Base-by-base conservation (phyloP, 1,139 yeast genomes). In the Debaryomyces sp. region DNA sequence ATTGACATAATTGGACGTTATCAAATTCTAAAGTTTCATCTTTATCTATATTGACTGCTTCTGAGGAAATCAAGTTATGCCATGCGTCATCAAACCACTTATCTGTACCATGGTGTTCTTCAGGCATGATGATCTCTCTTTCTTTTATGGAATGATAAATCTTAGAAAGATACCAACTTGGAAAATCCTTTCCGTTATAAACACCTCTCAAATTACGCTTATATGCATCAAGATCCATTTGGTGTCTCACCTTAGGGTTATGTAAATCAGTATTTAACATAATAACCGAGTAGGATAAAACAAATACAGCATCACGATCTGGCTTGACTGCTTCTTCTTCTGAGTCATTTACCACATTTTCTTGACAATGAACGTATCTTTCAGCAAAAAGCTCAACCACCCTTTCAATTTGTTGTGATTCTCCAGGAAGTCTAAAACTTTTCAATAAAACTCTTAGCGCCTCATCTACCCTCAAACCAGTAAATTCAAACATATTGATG, bases 101-200 rank as follows among this genome's bases (percentile, higher is more conserved):
- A 41, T 84, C 85, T 2, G 88, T 81, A 36, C 90, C 91, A 61
- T 87, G 91, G 60, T 92, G 98, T 63, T 95, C 99, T 59, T 94
- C 99, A 0, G 99, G 98, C 92, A 95, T 89, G 47, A 95, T 90
- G 54, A 94, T 94, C 67, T 95, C 99, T 46, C 89, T 81, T 48
- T 87, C 90, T 54, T 82, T 80, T 50, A 95, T 92, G 1, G 96
- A 87, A 35, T 78, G 73, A 64, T 88, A 95, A 35, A 94, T 90
- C 55, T 82, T 88, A 49, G 86, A 83, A 54, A 94, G 73, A 59
- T 89, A 91, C 94, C 95, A 88, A 41, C 78, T 81, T 1, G 96
- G 96, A 69, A 89, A 92, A 66, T 92, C 94, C 39, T 81, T 79
- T 6, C 84, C 82, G 57, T 86, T 86, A 62, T 85, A 84, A 24